Percentiles rank a stretch among this genome's conserved stretches.
Evolutionary conservation across 2,329 filamentous ascomycete species (phyloP).

Genomic region (Microcyclospora pomicola): DNA sequence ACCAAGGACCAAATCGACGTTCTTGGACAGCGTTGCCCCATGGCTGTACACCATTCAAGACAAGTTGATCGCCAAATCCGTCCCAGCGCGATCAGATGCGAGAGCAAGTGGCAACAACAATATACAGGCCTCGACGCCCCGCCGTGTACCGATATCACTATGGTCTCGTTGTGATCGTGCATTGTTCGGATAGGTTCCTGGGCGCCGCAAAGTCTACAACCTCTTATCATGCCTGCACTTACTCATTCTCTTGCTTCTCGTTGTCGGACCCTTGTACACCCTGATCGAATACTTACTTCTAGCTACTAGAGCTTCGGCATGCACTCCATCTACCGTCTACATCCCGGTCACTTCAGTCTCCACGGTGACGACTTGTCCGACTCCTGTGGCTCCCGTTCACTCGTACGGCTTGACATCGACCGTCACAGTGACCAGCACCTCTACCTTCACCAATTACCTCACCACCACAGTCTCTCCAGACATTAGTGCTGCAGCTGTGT

Average conservation of each 20-base stretch:
- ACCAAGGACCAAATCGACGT: too few relatives aligned
- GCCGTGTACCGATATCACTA: too few relatives aligned
- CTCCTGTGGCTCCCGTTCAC: constrained; percentile 1
- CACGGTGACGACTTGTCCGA: constrained; percentile 2
- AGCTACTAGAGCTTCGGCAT: constrained; percentile 14
- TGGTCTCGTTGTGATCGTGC: too few relatives aligned
- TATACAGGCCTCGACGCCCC: too few relatives aligned
- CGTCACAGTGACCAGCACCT: constrained; percentile 5
- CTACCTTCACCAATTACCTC: constrained; percentile 5
- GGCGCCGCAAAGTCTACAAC: too few relatives aligned
- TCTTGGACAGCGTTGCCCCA: too few relatives aligned
- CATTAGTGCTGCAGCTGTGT: constrained; percentile 1
- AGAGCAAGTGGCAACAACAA: too few relatives aligned
- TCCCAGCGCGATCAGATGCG: too few relatives aligned
- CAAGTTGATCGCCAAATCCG: too few relatives aligned
- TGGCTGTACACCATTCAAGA: too few relatives aligned
- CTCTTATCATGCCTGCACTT: constrained; percentile 3
- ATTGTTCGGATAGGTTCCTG: too few relatives aligned
- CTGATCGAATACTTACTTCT: constrained; percentile 18
- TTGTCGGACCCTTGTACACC: constrained; percentile 11
- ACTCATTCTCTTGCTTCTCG: constrained; percentile 11
- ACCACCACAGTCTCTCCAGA: constrained; percentile 10
- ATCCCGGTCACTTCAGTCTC: constrained; percentile 13
- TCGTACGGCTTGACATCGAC: background rate
- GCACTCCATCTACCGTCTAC: constrained; percentile 15